phyloP scores from a whole-genome alignment of 2,329 filamentous ascomycete genomes.

The Pseudogymnoascus verrucosus region DNA sequence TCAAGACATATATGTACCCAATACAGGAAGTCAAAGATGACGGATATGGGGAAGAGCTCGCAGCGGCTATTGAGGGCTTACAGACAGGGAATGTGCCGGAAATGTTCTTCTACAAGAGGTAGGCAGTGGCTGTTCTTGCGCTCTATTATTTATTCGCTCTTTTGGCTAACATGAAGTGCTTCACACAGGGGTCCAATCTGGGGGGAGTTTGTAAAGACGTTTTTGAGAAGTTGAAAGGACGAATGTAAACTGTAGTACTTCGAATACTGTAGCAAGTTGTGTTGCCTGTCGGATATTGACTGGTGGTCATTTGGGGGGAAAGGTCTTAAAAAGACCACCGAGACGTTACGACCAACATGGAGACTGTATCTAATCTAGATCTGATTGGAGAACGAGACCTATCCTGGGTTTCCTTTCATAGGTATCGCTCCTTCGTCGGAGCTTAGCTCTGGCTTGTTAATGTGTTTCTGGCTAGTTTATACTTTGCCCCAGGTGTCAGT shows the following conservation, averaged over 20 bases:
- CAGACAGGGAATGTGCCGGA: constrained; percentile 46
- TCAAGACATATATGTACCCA: constrained; percentile 55
- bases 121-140: constrained; percentile 14
- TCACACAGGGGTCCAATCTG: constrained; percentile 12
- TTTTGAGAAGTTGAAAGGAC: constrained; percentile 17
- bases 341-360: neutral
- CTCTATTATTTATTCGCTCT: neutral
- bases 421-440: neutral
- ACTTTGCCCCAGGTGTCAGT: neutral
- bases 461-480: neutral
- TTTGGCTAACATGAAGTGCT: neutral
- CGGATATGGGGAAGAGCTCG: constrained; percentile 44
- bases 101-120: constrained; percentile 51
- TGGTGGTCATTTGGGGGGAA: neutral
- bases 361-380: neutral
- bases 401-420: neutral
- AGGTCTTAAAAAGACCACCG: neutral
- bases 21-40: constrained; percentile 48
- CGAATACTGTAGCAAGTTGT: neutral
- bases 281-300: neutral
- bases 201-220: constrained; percentile 24
- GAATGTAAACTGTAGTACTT: neutral
- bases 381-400: neutral
- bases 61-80: constrained; percentile 51
- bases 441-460: neutral